Base-by-base conservation (phyloP, 495 filamentous ascomycete species). In the Podospora anserina region DNA sequence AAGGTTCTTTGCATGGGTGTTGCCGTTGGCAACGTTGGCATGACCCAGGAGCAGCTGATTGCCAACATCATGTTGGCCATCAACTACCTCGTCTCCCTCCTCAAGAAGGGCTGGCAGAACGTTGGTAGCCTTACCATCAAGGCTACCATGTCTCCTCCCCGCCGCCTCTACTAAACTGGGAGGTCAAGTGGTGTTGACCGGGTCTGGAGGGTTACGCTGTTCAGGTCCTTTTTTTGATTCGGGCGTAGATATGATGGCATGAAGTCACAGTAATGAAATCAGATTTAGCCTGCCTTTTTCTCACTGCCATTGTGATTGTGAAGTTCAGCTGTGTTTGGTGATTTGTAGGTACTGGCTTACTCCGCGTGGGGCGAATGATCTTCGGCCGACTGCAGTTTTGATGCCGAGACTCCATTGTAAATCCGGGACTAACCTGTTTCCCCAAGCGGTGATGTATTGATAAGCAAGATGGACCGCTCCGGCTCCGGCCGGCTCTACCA, bases 101-200 rank as follows among this genome's bases (percentile, higher is more conserved):
- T 99, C 80, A 98, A 99, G 93, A 99, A 99, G 89, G 95, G 96
- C 77, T 99, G 95, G 95, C 95, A 99, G 89, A 99, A 99, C 86
- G 96, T 99, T 80, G 95, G 95, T 75, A 93, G 90, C 85, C 88
- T 99, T 87, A 97, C 95, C 74, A 93, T 99, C 87, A 99, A 99
- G 90, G 95, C 96, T 82, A 91, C 92, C 82, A 98, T 99, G 96
- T 94, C 91, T 79, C 94, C 94, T 69, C 96, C 95, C 30, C 32
- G 34, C 15, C 61, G 61, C 61, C 61, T 63, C 34, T 63, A 63
- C 61, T 63, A 63, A 63, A 49, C 30, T 18, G 56, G 56, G 56
- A 9, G 56, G 19, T 59, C 7, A 18, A 59, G 18, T 61, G 59
- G 59, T 58, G 56, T 27, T 58, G 19, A 20, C 23, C 20, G 56